Conservation (phyloP, 164 flowering plant species). For the Liquidambar formosana region DNA sequence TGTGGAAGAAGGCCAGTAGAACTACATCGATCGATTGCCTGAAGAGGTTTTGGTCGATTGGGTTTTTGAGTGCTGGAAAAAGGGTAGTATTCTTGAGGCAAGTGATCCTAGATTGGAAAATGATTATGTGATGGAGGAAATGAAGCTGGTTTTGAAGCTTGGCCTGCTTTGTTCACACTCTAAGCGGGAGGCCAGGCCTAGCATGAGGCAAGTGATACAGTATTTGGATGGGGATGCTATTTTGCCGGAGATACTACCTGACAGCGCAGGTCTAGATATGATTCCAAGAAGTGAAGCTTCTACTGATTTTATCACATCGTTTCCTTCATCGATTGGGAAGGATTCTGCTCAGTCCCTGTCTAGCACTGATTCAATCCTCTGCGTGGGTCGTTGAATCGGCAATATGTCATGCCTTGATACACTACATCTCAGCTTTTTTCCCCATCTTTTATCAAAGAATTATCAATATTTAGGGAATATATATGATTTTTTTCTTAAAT, state of each 20-base stretch:
- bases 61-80: constrained; percentile 24
- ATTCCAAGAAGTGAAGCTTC: not conserved
- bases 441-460: no score
- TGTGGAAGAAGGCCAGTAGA: constrained; percentile 46
- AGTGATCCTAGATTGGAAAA: constrained; percentile 26
- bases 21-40: not conserved
- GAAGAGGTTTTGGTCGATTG: constrained; percentile 28
- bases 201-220: constrained; percentile 33
- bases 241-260: constrained; percentile 17
- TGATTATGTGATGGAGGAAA: constrained; percentile 21
- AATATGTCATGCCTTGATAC: not conserved
- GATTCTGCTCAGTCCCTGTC: not conserved
- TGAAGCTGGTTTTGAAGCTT: constrained; percentile 28
- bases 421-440: not conserved
- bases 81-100: constrained; percentile 25
- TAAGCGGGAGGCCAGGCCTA: constrained; percentile 26
- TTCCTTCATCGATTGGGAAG: constrained; percentile 5
- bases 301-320: not conserved
- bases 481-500: no score
- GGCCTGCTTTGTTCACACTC: constrained; percentile 29
- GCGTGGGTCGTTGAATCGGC: not conserved
- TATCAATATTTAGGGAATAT: no score
- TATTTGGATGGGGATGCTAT: constrained; percentile 25
- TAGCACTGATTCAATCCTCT: not conserved
- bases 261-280: not conserved